Evolutionary conservation across 805 yeast genomes (phyloP).

Genomic region (Blastobotrys attinorum): DNA sequence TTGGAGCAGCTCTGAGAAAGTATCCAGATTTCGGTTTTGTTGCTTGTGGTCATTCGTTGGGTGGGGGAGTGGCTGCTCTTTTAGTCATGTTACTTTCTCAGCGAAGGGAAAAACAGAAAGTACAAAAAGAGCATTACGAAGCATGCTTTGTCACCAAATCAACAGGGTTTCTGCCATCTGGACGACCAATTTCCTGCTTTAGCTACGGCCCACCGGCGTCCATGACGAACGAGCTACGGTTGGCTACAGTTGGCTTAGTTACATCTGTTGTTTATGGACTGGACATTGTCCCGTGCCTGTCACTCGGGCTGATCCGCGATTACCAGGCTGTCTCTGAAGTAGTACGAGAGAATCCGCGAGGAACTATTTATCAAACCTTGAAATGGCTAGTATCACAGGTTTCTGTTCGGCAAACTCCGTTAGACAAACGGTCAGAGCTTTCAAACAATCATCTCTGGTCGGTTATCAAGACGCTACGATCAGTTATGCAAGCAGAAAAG

Average conservation of each 20-base stretch:
- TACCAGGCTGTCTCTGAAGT: conserved; percentile 24
- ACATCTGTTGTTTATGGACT: conserved; percentile 28
- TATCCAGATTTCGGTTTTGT: conserved; percentile 26
- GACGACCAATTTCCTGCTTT: conserved; percentile 25
- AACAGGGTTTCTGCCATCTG: conserved; percentile 19
- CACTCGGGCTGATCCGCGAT: conserved; percentile 27
- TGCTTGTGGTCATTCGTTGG: conserved; percentile 30
- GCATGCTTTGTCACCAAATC: conserved; percentile 19
- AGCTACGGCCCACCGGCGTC: conserved; percentile 30
- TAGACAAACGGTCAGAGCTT: conserved; percentile 13
- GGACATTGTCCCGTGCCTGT: conserved; percentile 29
- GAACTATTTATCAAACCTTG: conserved; percentile 22
- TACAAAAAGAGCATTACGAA: too few relatives aligned
- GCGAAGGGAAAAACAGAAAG: neutral
- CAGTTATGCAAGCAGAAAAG: conserved; percentile 26
- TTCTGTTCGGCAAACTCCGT: conserved; percentile 19
- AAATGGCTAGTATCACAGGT: conserved; percentile 22
- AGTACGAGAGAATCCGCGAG: conserved; percentile 20
- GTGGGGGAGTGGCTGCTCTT: conserved; percentile 29
- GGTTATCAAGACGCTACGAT: conserved; percentile 23
- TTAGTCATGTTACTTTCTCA: conserved; percentile 21
- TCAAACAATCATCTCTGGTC: conserved; percentile 23
- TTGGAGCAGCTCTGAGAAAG: conserved; percentile 20
- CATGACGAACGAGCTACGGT: conserved; percentile 21
- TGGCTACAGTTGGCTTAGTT: conserved; percentile 19